phyloP scores from a whole-genome alignment of 1,139 yeast species.

The Taphrina betulina region DNA sequence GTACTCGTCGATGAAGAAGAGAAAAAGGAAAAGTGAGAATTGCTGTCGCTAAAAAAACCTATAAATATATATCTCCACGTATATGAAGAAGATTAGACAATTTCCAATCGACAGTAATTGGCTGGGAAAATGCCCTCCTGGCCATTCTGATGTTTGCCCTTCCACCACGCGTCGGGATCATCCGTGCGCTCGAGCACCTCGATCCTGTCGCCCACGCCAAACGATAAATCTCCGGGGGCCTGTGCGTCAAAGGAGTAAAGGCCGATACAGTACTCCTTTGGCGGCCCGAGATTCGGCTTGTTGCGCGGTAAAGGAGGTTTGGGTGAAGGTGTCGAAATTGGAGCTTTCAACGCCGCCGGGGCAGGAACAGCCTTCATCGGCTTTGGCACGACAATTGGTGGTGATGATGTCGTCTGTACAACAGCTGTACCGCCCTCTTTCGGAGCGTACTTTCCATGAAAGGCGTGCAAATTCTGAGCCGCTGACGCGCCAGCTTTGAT shows the following conservation, averaged over 20 bases:
- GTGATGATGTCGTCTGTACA: background rate
- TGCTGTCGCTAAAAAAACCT: too few relatives aligned
- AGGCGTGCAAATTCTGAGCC: constrained; percentile 22
- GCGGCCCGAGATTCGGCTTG: constrained; percentile 4
- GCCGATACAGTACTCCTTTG: constrained; percentile 18
- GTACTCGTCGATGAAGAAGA: too few relatives aligned
- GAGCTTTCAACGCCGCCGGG: background rate
- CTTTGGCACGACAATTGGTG: constrained; percentile 10
- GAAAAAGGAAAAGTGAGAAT: too few relatives aligned
- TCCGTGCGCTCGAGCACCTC: constrained; percentile 77
- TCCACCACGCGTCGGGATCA: constrained; percentile 94
- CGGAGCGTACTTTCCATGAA: constrained; percentile 24
- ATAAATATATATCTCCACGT: too few relatives aligned
- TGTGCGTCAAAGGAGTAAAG: constrained; percentile 24
- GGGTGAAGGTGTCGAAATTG: constrained; percentile 1
- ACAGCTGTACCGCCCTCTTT: background rate
- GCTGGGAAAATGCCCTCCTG: constrained; percentile 92
- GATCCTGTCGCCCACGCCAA: constrained; percentile 83
- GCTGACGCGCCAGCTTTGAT: constrained; percentile 31
- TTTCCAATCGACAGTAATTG: constrained; percentile 71
- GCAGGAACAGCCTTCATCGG: constrained; percentile 15
- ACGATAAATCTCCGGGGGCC: constrained; percentile 83
- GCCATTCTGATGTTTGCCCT: constrained; percentile 88
- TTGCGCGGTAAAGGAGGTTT: constrained; percentile 13
- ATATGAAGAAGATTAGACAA: background rate